phyloP scores from a whole-genome alignment of 176 grass and related monocot genomes.

The Triticum aestivum region DNA sequence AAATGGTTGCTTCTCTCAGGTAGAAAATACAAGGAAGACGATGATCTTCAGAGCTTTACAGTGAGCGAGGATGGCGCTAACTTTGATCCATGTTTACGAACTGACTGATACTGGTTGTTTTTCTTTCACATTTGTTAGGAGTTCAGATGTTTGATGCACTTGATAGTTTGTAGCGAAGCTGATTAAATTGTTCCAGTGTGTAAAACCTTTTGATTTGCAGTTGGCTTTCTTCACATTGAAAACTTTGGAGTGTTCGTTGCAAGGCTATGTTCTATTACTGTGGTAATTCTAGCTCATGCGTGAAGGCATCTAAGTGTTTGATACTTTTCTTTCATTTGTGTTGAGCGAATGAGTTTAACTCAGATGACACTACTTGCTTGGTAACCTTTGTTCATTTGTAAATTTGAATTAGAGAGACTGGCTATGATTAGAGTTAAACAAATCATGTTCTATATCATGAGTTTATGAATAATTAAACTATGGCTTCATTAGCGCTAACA shows the following conservation, averaged over 20 bases:
- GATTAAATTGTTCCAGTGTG: not conserved
- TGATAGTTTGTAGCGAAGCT: constrained; percentile 15
- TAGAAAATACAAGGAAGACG: not conserved
- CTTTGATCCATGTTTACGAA: constrained; percentile 15
- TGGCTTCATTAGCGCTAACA: too few species aligned
- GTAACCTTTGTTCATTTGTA: not conserved
- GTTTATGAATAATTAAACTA: not conserved
- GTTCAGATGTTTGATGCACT: constrained; percentile 7
- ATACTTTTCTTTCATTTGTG: not conserved
- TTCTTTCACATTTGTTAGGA: not conserved
- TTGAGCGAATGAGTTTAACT: not conserved
- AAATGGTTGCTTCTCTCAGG: not conserved
- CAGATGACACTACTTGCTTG: not conserved
- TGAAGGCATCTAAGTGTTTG: not conserved
- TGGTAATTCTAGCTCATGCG: too few species aligned
- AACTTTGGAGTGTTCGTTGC: not conserved
- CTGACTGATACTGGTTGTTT: not conserved
- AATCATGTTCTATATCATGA: not conserved
- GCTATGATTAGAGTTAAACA: not conserved
- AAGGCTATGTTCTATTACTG: not conserved
- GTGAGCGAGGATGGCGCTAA: constrained; percentile 9
- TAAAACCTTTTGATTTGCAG: constrained; percentile 8
- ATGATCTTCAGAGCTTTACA: not conserved
- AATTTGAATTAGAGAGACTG: too few species aligned
- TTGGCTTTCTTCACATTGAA: not conserved